Percentiles rank a stretch among this genome's conserved stretches.
These are phyloP conservation scores for Spatholobus suberectus DNA, from an alignment of 306 rosid genomes.

Conservation along the genomic window DNA sequence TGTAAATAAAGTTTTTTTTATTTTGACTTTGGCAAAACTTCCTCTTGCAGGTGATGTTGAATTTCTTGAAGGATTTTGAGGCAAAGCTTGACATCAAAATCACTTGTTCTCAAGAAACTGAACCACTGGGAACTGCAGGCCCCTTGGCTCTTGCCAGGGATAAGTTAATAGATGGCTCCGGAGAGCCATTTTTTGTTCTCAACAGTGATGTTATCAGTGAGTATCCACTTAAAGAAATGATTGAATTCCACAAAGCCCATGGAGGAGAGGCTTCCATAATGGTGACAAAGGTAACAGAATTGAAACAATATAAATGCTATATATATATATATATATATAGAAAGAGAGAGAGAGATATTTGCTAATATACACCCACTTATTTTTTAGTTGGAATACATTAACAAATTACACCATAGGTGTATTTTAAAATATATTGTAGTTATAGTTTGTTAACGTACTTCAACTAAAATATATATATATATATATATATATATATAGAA, in stretches of 20 bases:
- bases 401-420: too few species aligned
- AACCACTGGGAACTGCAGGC: conserved; percentile 98
- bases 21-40: conserved; percentile 20
- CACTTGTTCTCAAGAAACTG: conserved; percentile 99
- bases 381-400: too few species aligned
- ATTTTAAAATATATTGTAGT: too few species aligned
- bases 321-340: too few species aligned
- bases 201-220: conserved; percentile 99
- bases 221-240: conserved; percentile 93
- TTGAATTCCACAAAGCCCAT: conserved; percentile 84
- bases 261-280: conserved; percentile 99
- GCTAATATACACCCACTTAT: too few species aligned
- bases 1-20: conserved; percentile 34
- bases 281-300: conserved; percentile 90
- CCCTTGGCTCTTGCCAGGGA: conserved; percentile 99
- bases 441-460: too few species aligned
- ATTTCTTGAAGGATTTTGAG: conserved; percentile 94
- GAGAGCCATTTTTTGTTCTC: conserved; percentile 96
- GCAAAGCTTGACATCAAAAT: conserved; percentile 90
- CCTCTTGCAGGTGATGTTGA: conserved; percentile 84
- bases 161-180: conserved; percentile 75
- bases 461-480: too few species aligned
- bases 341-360: too few species aligned
- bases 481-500: too few species aligned
- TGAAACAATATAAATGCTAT: too few species aligned